phyloP scores from a whole-genome alignment of 2,329 filamentous ascomycete genomes.

The Aspergillus ochraceoroseus region DNA sequence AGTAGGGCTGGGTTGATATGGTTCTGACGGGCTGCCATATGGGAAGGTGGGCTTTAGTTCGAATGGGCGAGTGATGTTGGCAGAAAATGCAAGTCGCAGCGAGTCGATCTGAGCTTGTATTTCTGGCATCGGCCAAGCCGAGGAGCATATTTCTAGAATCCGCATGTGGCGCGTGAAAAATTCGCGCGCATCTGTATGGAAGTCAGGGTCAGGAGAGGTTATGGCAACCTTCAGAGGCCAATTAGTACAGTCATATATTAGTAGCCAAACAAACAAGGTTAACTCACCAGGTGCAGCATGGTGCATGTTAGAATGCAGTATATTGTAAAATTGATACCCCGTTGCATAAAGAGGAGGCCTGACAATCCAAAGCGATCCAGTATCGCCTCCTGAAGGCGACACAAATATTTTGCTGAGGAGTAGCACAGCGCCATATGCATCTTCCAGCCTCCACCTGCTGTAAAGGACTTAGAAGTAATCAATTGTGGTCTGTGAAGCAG shows the following conservation, averaged over 20 bases:
- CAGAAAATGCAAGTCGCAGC: slow-evolving; percentile 84
- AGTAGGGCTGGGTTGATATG: slow-evolving; percentile 58
- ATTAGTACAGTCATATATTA: neutral
- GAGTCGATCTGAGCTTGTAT: slow-evolving; percentile 86
- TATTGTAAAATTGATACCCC: slow-evolving; percentile 93
- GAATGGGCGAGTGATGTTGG: slow-evolving; percentile 77
- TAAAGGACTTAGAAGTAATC: slow-evolving; percentile 67
- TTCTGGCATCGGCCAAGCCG: slow-evolving; percentile 80
- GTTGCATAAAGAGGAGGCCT: slow-evolving; percentile 84
- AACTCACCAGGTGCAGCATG: slow-evolving; percentile 81
- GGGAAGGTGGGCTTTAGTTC: slow-evolving; percentile 83
- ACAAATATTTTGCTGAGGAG: slow-evolving; percentile 75
- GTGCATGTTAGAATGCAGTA: slow-evolving; percentile 87
- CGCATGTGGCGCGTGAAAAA: slow-evolving; percentile 94
- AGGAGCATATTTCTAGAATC: slow-evolving; percentile 78
- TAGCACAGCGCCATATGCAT: slow-evolving; percentile 83
- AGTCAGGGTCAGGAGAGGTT: slow-evolving; percentile 83
- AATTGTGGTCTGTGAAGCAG: slow-evolving; percentile 85
- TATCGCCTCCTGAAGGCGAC: slow-evolving; percentile 79
- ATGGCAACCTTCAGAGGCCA: slow-evolving; percentile 66
- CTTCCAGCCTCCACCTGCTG: slow-evolving; percentile 72
- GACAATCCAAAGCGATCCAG: slow-evolving; percentile 69
- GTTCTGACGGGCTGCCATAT: slow-evolving; percentile 70
- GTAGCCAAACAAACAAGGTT: neutral
- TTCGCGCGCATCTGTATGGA: slow-evolving; percentile 76